Evolutionary conservation across 768 basidiomycete species (phyloP), one percentile per base, ranked within the genome.

Genomic region (Austroboletus festivus): DNA sequence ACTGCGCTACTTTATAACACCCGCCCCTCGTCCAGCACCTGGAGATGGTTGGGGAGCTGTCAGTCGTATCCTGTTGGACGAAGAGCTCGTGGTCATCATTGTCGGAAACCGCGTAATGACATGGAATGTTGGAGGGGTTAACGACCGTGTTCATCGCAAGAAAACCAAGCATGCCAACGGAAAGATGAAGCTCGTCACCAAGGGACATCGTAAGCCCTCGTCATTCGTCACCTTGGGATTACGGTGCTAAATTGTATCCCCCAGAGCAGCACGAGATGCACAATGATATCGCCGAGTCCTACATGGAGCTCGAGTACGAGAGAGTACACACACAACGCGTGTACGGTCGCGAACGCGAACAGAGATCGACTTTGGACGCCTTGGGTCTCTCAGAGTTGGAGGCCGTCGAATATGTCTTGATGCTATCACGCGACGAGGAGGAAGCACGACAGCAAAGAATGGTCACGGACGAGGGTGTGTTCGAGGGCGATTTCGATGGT

Each of bases 381-480:
- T 74, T 93, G 4, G 89, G 90, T 3, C 67, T 92, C 34, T 82
- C 75, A 48, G 89, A 93, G 57, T 65, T 67, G 2, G 89, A 89
- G 57, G 87, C 85, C 1, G 69, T 92, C 22, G 85, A 89, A 58
- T 93, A 93, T 55, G 75, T 83, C 0, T 63, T 93, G 39, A 92
- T 92, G 88, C 75, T 92, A 54, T 91, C 88, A 53, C 81, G 86
- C 9, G 90, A 93, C 39, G 87, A 91, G 61, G 81, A 79, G 34
- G 64, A 44, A 47, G 46, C 48, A 31, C 45, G 55, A 46, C 49
- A 48, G 49, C 44, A 51, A 47, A 21, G 33, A 34, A 20, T n/a
- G 30, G 28, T 49, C 4, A n/a, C 62, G 6, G 79, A 80, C 18
- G 78, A 82, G 45, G 82, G 78, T 3, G 73, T 82, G 3, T 83